phyloP scores from a whole-genome alignment of 192 early-diverging fungal species.

The Gaertneriomyces semiglobifer region DNA sequence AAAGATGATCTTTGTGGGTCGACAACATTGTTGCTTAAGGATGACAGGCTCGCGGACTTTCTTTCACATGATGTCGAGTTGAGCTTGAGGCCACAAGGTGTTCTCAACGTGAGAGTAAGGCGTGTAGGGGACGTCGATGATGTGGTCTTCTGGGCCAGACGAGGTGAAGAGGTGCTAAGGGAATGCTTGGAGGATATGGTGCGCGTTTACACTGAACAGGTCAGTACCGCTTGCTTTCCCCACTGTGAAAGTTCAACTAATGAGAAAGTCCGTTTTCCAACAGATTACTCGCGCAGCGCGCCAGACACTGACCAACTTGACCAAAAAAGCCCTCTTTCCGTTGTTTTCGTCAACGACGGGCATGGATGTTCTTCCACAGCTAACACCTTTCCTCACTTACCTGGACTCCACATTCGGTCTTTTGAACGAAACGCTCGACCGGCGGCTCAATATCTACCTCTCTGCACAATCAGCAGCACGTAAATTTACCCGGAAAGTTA shows the following conservation, averaged over 20 bases:
- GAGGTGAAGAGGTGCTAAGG: constrained; percentile 32
- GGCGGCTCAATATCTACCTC: constrained; percentile 30
- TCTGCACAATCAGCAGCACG: not conserved
- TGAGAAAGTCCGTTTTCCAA: too few relatives aligned
- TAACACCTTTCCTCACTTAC: constrained; percentile 31
- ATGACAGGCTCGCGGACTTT: constrained; percentile 34
- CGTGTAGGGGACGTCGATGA: constrained; percentile 46
- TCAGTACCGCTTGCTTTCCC: constrained; percentile 11
- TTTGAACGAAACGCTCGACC: constrained; percentile 41
- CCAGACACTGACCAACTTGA: too few relatives aligned
- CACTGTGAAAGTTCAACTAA: not conserved
- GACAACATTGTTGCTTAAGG: constrained; percentile 25
- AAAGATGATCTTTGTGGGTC: constrained; percentile 34
- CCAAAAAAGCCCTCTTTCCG: too few relatives aligned
- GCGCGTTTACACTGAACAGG: constrained; percentile 33
- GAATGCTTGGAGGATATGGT: constrained; percentile 45
- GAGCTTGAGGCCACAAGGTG: constrained; percentile 38
- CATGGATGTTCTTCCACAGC: not conserved
- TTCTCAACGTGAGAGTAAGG: constrained; percentile 31
- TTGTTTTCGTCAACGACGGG: too few relatives aligned
- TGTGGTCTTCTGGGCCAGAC: constrained; percentile 36
- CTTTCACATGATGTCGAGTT: constrained; percentile 36
- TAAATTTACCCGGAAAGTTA: not conserved
- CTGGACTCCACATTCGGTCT: constrained; percentile 34
- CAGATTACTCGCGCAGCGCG: too few relatives aligned